Evolutionary conservation across 345 rosid species (phyloP).

Genomic region (Eucalyptus fibrosa): DNA sequence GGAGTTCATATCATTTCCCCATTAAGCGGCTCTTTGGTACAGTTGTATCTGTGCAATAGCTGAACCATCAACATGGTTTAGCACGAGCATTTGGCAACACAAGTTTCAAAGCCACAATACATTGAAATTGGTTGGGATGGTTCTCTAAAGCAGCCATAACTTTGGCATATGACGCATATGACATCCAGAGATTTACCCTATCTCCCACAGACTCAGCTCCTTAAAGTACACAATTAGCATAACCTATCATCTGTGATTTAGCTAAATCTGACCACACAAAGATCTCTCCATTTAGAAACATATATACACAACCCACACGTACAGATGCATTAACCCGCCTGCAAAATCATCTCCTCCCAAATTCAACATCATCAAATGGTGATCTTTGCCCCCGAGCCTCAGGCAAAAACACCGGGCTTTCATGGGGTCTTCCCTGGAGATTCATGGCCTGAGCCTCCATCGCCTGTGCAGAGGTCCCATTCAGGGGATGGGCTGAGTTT

Average conservation of each 20-base stretch:
- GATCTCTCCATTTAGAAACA: background rate
- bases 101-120: background rate
- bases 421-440: background rate
- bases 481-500: background rate
- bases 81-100: background rate
- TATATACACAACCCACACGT: background rate
- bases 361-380: constrained; percentile 9
- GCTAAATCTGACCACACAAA: background rate
- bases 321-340: background rate
- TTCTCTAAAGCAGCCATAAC: background rate
- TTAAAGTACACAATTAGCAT: background rate
- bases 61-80: background rate
- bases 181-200: background rate
- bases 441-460: background rate
- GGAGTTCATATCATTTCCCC: background rate
- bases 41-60: background rate
- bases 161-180: background rate
- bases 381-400: background rate
- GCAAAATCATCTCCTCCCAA: constrained; percentile 25
- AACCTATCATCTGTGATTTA: background rate
- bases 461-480: background rate
- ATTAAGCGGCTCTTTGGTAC: background rate
- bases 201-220: background rate
- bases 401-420: background rate
- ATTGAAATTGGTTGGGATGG: background rate